Base-by-base conservation (phyloP, 306 rosid species). In the Trichosanthes truncata region DNA sequence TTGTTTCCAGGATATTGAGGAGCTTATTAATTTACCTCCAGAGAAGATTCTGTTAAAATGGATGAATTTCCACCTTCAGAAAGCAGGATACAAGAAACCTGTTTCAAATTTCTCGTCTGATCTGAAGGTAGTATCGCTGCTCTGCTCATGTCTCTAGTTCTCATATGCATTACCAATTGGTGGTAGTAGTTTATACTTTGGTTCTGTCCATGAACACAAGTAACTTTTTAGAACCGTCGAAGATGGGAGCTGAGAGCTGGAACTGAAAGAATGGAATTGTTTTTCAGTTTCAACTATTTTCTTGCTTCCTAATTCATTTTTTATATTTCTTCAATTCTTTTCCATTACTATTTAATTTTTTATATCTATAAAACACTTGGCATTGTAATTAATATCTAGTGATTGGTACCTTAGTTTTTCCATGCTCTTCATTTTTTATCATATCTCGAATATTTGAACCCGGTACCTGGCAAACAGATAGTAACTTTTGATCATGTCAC, bases 41-140 rank as follows among this genome's bases (percentile, higher is more conserved):
- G 98, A 96, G 80, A 96, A 93, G 84, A 91, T 96, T 60, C 87
- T 93, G 31, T 87, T 96, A 76, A 93, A 89, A 80, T 96, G 99
- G 99, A 90, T 96, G 99, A 96, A 96, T 78, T 96, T 91, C 87
- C 99, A 93, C 87, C 94, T 96, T 80, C 87, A 90, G 62, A 91
- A 87, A 83, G 98, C 94, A 69, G 97, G 99, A 65, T 96, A 90
- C 66, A 84, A 93, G 83, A 93, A 91, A 87, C 72, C 85, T 8
- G 94, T 96, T 66, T 85, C 85, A 23, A 96, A 93, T 80, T 96
- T 89, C 82, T 93, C 98, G 78, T 89, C 96, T 51, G 99, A 96
- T 81, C 51, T 96, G 77, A 96, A 90, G 99, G 99, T 96, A 89
- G 78, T 49, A 43, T 66, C 45, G 74, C 69, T 62, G 65, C 78